A percentile compares a stretch with the other conserved stretches of the same genome.
phyloP scores from a whole-genome alignment of 495 filamentous ascomycete species.

The Neurospora sp. region DNA sequence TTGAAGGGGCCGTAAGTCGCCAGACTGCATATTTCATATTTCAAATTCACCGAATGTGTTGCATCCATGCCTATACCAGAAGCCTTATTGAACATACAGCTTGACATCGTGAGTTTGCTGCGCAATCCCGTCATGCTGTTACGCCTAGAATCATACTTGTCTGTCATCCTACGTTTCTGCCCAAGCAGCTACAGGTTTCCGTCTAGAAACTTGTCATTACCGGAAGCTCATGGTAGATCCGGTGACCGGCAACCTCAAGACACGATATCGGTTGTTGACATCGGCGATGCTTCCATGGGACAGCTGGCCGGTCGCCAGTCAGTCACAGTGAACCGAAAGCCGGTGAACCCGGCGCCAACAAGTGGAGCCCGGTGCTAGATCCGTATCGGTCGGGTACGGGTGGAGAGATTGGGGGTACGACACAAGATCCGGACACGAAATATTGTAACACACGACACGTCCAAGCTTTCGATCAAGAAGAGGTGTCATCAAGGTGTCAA shows the following conservation, averaged over 20 bases:
- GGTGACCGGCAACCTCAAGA: neutral
- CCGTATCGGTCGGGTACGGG: neutral
- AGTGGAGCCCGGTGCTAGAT: neutral
- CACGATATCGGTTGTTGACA: neutral
- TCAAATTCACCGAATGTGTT: neutral
- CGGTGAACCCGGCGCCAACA: neutral
- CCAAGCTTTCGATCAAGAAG: neutral
- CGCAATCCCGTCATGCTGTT: neutral
- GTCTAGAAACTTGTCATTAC: neutral
- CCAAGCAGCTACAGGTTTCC: neutral
- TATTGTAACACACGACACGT: neutral
- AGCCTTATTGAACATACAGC: neutral
- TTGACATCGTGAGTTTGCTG: neutral
- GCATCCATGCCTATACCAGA: neutral
- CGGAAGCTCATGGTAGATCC: neutral
- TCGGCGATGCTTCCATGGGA: neutral
- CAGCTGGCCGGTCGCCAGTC: neutral
- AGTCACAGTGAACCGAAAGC: neutral
- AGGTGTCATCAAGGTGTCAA: neutral
- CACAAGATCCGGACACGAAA: neutral
- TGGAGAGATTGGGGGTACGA: neutral
- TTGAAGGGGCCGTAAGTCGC: neutral
- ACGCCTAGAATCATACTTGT: neutral
- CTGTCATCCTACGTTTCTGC: neutral
- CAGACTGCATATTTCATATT: neutral